Evolutionary conservation across 2,329 filamentous ascomycete species (phyloP).

Genomic region (Aspergillus sp.): DNA sequence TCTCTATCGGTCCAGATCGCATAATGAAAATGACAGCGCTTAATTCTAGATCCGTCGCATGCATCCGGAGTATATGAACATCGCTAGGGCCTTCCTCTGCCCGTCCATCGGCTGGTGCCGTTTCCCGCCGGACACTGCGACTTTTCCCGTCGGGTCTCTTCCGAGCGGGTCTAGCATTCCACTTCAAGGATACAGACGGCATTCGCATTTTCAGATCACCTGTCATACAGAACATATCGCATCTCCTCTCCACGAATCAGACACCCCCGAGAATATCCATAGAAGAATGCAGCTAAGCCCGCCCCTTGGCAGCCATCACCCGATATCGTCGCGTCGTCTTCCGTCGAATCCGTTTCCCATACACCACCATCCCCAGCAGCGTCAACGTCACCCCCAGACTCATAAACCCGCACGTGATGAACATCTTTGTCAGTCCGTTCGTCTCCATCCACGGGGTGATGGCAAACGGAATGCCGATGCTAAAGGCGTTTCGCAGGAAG

Average conservation of each 20-base stretch:
- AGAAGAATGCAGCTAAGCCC: no score
- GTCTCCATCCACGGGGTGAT: conserved; percentile 27
- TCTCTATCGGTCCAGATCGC: background rate
- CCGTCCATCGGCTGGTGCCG: no score
- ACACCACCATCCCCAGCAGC: conserved; percentile 21
- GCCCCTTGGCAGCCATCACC: conserved; percentile 1
- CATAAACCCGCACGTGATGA: conserved; percentile 24
- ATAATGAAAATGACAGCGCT: background rate
- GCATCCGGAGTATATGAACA: no score
- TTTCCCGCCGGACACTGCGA: no score
- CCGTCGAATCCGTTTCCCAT: conserved; percentile 16
- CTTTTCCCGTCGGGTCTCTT: no score
- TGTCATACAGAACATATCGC: no score
- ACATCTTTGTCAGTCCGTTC: conserved; percentile 25
- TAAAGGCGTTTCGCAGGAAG: conserved; percentile 30
- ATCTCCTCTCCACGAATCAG: no score
- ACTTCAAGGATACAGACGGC: no score
- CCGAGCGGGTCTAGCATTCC: no score
- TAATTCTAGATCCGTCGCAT: no score
- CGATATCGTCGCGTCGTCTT: conserved; percentile 5
- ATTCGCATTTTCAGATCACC: no score
- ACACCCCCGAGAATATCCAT: background rate
- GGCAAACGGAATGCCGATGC: conserved; percentile 30
- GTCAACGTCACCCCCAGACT: conserved; percentile 17
- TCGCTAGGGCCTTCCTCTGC: no score